A percentile compares a stretch with the other conserved stretches of the same genome.
Conservation (phyloP, 1,284 basidiomycete genomes). For the Cystobasidium pallidum region DNA sequence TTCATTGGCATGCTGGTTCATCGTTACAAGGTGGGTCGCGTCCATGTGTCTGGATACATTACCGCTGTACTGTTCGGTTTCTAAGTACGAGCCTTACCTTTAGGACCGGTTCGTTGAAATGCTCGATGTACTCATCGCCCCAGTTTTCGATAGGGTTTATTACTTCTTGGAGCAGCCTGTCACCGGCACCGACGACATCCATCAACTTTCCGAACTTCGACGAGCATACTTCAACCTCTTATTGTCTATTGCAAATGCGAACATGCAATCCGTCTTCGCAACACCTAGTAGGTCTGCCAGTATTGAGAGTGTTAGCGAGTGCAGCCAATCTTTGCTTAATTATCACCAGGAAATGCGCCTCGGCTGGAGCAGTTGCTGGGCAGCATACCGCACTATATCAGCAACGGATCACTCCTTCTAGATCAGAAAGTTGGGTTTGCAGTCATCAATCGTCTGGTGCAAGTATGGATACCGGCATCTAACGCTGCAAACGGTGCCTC, state of each 20-base stretch:
- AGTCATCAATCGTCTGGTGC: slow-evolving; percentile 72
- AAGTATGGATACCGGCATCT: slow-evolving; percentile 68
- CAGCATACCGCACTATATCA: slow-evolving; percentile 65
- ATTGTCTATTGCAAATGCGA: slow-evolving; percentile 77
- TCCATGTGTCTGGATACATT: no score
- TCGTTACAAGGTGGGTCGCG: slow-evolving; percentile 75
- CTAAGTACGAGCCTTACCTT: no score
- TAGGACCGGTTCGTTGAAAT: slow-evolving; percentile 79
- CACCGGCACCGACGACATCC: slow-evolving; percentile 86
- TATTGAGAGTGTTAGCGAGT: neutral
- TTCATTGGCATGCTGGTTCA: slow-evolving; percentile 91
- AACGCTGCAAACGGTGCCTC: slow-evolving; percentile 49
- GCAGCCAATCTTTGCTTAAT: slow-evolving; percentile 39
- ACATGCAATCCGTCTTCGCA: slow-evolving; percentile 80
- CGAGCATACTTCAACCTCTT: slow-evolving; percentile 86
- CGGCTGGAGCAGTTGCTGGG: slow-evolving; percentile 77
- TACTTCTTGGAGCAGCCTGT: slow-evolving; percentile 78
- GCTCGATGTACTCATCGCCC: slow-evolving; percentile 85
- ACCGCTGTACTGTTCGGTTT: no score
- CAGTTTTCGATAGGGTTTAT: slow-evolving; percentile 81
- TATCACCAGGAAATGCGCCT: slow-evolving; percentile 71
- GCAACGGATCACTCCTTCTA: slow-evolving; percentile 70
- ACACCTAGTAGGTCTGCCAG: slow-evolving; percentile 74
- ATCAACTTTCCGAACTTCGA: slow-evolving; percentile 82
- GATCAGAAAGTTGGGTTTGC: slow-evolving; percentile 80